These are phyloP conservation scores for Blastobotrys elegans DNA, from an alignment of 1,139 yeast genomes.

Conservation along the genomic window DNA sequence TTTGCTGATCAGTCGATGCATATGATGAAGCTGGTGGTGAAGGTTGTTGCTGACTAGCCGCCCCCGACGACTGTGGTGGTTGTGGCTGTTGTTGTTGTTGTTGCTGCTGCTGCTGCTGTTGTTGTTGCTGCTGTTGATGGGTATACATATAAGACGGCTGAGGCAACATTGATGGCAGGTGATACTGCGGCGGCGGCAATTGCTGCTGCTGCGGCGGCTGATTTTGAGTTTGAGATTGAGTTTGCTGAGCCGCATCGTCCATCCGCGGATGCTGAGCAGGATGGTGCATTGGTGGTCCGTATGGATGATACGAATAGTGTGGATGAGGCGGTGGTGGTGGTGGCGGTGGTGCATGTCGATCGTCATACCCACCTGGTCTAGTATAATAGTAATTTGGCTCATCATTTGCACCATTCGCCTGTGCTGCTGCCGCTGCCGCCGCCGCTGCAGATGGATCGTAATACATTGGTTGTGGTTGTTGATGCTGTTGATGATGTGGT, in stretches of 20 bases:
- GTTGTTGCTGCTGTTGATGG: conserved; percentile 14
- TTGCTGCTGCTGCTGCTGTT: conserved; percentile 2
- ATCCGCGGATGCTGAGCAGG: conserved; percentile 2
- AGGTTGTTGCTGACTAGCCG: background rate
- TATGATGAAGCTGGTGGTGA: background rate
- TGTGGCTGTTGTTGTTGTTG: conserved; percentile 5
- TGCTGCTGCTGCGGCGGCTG: conserved; percentile 10
- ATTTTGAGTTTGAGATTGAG: conserved; percentile 3
- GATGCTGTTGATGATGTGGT: background rate
- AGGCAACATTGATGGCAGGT: conserved; percentile 11
- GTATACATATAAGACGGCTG: conserved; percentile 14
- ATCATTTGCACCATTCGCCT: background rate
- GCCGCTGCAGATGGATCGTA: background rate
- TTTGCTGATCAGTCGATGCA: too few relatives aligned
- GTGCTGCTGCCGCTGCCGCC: background rate
- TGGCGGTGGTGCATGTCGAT: background rate
- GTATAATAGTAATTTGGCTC: conserved; percentile 11
- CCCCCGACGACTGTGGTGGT: background rate
- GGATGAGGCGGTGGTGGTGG: conserved; percentile 8
- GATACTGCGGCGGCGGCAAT: conserved; percentile 13
- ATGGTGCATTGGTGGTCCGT: conserved; percentile 7
- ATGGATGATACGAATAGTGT: conserved; percentile 2
- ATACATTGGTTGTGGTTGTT: background rate
- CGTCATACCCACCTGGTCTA: conserved; percentile 7
- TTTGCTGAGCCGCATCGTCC: background rate